Evolutionary conservation across 2,329 filamentous ascomycete species (phyloP), one percentile per base, ranked within the genome.

Genomic region (Penicillium thymicola): DNA sequence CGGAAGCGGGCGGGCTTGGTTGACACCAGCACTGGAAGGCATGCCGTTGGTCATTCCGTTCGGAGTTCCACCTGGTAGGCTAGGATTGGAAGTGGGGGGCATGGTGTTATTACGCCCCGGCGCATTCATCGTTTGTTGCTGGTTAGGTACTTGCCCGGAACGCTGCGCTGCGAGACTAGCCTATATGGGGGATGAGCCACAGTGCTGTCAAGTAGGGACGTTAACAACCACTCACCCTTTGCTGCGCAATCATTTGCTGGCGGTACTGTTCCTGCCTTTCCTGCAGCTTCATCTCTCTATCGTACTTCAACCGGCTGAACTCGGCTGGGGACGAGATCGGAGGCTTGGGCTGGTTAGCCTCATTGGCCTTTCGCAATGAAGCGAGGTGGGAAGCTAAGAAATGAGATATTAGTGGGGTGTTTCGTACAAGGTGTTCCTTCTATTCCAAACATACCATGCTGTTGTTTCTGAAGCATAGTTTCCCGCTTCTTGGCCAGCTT

Each of bases 401-500:
- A 45, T 23, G 9, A 49, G 46, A 55, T 30, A 56, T 66, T 63
- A 66, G 58, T 60, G 25, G 25, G 11, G 38, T 23, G 13, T 30
- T 55, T 48, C n/a, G 14, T 25, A 42, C 41, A 11, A 30, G 16
- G n/a, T 28, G 21, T 23, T 14, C 8, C 10, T 32, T 23, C 4
- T 46, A 40, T 25, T n/a, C 30, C 16, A 32, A 46, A 59, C 73
- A 71, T 73, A 81, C 80, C 81, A 70, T 97, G 91, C 69, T 93
- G 89, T 70, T 94, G 90, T 78, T 97, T 97, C 70, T 94, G 91
- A 28, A 86, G 79, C 27, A 85, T 82, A 11, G 89, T 89, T 75
- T 99, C 94, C 27, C 93, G 85, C 76, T 97, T 97, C 80, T 96
- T 95, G 0, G 92, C 92, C 46, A 96, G 75, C 72, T 97, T 99